These are phyloP conservation scores for Xerocomus brunneocitrinus DNA, from an alignment of 768 basidiomycete species.

Conservation along the genomic window DNA sequence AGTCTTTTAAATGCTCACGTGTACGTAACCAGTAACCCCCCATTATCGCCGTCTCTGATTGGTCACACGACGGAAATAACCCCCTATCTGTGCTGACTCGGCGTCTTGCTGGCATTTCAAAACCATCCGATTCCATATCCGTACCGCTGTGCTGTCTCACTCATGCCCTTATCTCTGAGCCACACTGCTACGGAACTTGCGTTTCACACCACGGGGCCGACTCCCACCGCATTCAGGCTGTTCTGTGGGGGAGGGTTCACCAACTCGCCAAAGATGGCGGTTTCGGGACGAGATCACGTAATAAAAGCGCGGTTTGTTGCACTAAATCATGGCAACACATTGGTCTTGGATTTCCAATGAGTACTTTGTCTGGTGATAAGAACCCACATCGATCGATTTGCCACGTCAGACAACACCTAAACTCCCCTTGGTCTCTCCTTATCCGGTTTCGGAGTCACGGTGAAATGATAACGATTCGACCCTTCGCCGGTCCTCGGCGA, in stretches of 20 bases:
- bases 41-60: conserved; percentile 10
- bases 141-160: not conserved
- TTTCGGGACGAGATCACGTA: not conserved
- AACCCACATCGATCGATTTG: not conserved
- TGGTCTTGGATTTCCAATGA: not conserved
- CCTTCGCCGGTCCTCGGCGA: not conserved
- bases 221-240: not conserved
- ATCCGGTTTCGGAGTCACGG: not conserved
- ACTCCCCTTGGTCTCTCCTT: not conserved
- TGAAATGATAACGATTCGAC: not conserved
- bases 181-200: not conserved
- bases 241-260: not conserved
- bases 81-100: conserved; percentile 1
- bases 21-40: conserved; percentile 20
- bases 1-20: conserved; percentile 11
- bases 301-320: not conserved
- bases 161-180: not conserved
- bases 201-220: not conserved
- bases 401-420: not conserved
- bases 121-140: not conserved
- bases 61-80: conserved; percentile 11
- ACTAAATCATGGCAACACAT: not conserved
- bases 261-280: not conserved
- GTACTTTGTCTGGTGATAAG: not conserved
- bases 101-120: not conserved